Evolutionary conservation across 2,329 filamentous ascomycete species (phyloP), one percentile per base, ranked within the genome.

Genomic region (Sclerotinia trifoliorum): DNA sequence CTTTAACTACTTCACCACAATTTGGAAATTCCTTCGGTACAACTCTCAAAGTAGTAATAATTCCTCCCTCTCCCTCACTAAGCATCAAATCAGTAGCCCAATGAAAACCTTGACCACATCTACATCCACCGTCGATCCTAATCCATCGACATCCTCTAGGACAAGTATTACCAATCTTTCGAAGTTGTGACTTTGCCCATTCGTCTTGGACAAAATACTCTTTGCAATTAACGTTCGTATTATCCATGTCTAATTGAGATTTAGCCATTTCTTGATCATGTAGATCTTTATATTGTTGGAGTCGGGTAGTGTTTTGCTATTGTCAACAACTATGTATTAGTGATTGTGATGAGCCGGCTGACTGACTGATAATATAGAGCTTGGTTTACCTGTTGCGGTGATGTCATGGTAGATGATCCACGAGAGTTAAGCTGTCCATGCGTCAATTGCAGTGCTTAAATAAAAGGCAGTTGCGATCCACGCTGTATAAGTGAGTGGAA

Each of bases 151-250:
- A 61, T 35, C 44, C 58, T 32, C 26, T 32, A 24, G 44, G 26
- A 24, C 58, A 61, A 17, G 26, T 35, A 21, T 61, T 17, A 11
- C 44, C 58, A 24, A 61, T 61, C 5, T 49, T 61, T 32, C 44
- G 44, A 24, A 49, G 58, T 49, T 61, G 58, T 2, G 26, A 24
- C 35, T 61, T 61, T 17, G 58, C 58, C 58, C 44, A 61, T 24
- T 48, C 11, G 10, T 61, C 58, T 48, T 49, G 58, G n/a, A 17
- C 6, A 2, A 17, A n/a, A 13, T 32, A 48, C 13, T 29, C 57
- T n/a, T 3, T 10, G 5, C 42, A 32, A 6, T 1, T 15, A 13
- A 17, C 32, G 1, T 32, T 19, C 42, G 48, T 7, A 8, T 15
- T 32, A 11, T 32, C 57, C 3, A 61, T 48, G 6, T 26, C 26